Conservation (phyloP, 176 grass and related monocot genomes). For the Urochloa ruziziensis region DNA sequence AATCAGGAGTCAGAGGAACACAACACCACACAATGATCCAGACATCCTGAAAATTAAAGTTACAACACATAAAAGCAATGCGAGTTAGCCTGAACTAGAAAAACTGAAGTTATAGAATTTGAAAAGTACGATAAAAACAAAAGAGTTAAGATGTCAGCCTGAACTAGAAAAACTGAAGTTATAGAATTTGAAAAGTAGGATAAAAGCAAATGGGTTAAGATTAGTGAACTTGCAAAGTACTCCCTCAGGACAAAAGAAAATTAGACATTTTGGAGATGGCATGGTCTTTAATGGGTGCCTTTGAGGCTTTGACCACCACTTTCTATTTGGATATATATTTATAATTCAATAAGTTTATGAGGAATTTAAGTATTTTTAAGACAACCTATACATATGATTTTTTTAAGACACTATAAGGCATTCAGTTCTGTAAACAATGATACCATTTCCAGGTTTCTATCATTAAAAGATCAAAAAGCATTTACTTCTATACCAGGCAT, state of each 20-base stretch:
- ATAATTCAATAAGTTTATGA: background rate
- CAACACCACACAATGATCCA: background rate
- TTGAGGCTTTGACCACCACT: too few relatives aligned
- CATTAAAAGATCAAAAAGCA: constrained; percentile 33
- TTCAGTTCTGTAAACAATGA: constrained; percentile 13
- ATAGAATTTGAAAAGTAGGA: background rate
- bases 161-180: too few relatives aligned
- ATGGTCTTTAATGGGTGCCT: background rate
- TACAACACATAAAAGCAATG: background rate
- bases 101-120: too few relatives aligned
- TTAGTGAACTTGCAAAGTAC: background rate
- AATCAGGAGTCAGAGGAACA: background rate
- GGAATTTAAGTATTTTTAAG: background rate
- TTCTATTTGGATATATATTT: background rate
- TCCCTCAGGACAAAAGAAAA: background rate
- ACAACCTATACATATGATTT: background rate
- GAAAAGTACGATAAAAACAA: too few relatives aligned
- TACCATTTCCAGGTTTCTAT: constrained; percentile 10
- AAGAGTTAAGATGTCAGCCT: too few relatives aligned
- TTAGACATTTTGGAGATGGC: background rate
- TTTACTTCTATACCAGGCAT: background rate
- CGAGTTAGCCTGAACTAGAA: background rate
- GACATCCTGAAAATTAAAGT: background rate
- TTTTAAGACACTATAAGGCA: background rate
- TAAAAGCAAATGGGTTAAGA: background rate